phyloP scores from a whole-genome alignment of 1,284 basidiomycete species.

The Xerocomus amazonicus region DNA sequence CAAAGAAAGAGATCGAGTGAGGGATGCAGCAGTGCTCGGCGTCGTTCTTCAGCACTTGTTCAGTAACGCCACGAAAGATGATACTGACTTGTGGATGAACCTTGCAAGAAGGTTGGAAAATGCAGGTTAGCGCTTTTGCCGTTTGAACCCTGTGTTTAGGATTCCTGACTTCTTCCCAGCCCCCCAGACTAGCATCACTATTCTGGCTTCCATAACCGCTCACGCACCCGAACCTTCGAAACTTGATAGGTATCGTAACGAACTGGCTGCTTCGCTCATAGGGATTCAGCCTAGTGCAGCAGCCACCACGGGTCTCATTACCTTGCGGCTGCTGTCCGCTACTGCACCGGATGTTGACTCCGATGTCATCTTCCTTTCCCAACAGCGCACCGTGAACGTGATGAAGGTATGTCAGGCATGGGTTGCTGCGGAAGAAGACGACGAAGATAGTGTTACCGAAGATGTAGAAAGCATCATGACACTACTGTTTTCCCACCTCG shows the following conservation, averaged over 20 bases:
- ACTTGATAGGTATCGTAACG: constrained; percentile 84
- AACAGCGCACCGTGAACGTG: constrained; percentile 86
- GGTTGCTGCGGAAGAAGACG: constrained; percentile 65
- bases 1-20: constrained; percentile 42
- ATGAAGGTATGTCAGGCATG: constrained; percentile 84
- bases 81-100: constrained; percentile 75
- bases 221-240: constrained; percentile 66
- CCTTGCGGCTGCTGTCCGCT: constrained; percentile 71
- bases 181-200: constrained; percentile 61
- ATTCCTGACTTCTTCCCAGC: constrained; percentile 40
- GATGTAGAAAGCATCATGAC: constrained; percentile 78
- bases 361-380: constrained; percentile 82
- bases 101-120: constrained; percentile 63
- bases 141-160: constrained; percentile 3
- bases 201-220: constrained; percentile 60
- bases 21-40: constrained; percentile 57
- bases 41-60: constrained; percentile 60
- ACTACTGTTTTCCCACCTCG: constrained; percentile 71
- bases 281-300: constrained; percentile 65
- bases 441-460: constrained; percentile 51
- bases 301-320: constrained; percentile 64
- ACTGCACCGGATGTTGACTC: constrained; percentile 78
- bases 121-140: constrained; percentile 40
- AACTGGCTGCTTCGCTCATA: constrained; percentile 77
- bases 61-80: constrained; percentile 54